A percentile compares a stretch with the other conserved stretches of the same genome.
Evolutionary conservation across 352 stramenopile genomes (phyloP).

Genomic region (Globisporangium rhizosaccharum): DNA sequence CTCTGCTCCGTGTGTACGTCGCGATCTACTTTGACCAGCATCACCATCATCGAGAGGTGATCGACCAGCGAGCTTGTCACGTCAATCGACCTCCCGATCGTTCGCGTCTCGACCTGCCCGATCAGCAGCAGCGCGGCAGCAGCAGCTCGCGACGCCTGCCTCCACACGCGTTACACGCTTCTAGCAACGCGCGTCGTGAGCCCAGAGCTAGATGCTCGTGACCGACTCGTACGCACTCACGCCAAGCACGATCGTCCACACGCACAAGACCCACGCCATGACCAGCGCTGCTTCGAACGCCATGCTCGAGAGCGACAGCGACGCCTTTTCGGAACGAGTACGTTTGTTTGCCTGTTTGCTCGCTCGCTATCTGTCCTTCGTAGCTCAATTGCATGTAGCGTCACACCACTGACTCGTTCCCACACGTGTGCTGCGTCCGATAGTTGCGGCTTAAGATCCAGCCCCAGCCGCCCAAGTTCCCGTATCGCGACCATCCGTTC

Average conservation of each 20-base stretch:
- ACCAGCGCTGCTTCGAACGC: slow-evolving; percentile 4
- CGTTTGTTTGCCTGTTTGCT: slow-evolving; percentile 1
- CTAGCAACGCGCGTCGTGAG: not conserved
- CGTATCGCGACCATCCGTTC: slow-evolving; percentile 81
- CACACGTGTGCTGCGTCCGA: not conserved
- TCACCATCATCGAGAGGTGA: not conserved
- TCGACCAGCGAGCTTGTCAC: not conserved
- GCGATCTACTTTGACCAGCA: not conserved
- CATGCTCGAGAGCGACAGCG: slow-evolving; percentile 40
- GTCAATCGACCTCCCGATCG: not conserved
- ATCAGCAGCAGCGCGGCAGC: too few species aligned
- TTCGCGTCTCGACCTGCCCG: not conserved
- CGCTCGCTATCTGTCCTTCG: not conserved
- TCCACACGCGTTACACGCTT: not conserved
- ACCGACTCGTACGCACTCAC: not conserved
- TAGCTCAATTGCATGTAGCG: too few species aligned
- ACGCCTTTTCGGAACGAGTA: slow-evolving; percentile 53
- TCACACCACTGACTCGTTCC: not conserved
- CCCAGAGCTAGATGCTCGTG: not conserved
- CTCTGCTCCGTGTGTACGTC: not conserved
- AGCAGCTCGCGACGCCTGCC: not conserved
- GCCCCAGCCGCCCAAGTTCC: slow-evolving; percentile 79
- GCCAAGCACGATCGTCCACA: not conserved
- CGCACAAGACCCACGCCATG: slow-evolving; percentile 1
- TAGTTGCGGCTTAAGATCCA: slow-evolving; percentile 81